Evolutionary conservation across 805 yeast species (phyloP).

Genomic region (Candida vartiovaarae): DNA sequence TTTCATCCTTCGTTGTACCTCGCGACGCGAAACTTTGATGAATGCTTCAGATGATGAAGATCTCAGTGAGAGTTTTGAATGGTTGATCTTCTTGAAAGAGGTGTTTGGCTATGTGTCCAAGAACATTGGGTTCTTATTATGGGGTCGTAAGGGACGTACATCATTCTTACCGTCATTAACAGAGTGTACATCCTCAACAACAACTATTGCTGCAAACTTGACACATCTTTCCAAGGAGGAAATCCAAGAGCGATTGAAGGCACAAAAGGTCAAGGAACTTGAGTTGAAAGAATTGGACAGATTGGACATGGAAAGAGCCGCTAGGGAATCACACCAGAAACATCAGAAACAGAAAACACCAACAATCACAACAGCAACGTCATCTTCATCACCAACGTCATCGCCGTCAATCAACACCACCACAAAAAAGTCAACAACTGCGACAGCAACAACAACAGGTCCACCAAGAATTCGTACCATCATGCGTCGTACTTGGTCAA

Average conservation of each 20-base stretch:
- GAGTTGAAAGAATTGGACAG: constrained; percentile 13
- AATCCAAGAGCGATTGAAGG: constrained; percentile 11
- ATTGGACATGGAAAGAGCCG: background rate
- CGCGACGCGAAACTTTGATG: constrained; percentile 58
- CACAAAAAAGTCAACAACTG: too few relatives aligned
- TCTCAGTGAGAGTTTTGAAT: constrained; percentile 68
- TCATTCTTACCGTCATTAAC: constrained; percentile 10
- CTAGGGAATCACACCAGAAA: constrained; percentile 1
- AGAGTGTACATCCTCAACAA: background rate
- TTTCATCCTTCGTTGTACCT: constrained; percentile 65
- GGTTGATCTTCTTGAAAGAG: constrained; percentile 79
- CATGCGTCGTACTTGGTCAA: constrained; percentile 73
- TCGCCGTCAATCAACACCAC: background rate
- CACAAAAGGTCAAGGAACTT: constrained; percentile 10
- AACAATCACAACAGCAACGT: too few relatives aligned
- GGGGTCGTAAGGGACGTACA: constrained; percentile 50
- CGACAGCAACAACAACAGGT: background rate
- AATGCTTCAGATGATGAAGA: constrained; percentile 39
- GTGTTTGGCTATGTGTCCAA: constrained; percentile 71
- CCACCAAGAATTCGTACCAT: constrained; percentile 23
- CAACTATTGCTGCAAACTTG: constrained; percentile 2
- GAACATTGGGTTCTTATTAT: constrained; percentile 62
- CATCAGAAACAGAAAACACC: constrained; percentile 1
- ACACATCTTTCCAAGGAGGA: constrained; percentile 18
- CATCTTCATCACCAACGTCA: background rate